A percentile compares a stretch with the other conserved stretches of the same genome.
Conservation (phyloP, 768 basidiomycete species). For the Amanita molliuscula region DNA sequence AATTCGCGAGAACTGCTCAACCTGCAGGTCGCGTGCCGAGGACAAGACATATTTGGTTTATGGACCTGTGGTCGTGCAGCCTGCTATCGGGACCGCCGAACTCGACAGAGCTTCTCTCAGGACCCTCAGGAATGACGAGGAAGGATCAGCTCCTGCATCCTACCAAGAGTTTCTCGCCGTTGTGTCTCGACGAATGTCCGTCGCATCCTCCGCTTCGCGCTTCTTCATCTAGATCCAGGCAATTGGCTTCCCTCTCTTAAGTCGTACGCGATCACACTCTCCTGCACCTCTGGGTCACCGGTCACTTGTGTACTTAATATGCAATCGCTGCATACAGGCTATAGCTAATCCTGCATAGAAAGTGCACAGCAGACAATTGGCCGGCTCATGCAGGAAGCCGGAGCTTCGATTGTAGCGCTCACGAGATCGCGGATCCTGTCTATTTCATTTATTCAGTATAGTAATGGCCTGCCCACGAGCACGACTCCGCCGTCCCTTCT, state of each 20-base stretch:
- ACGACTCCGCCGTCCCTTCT: conserved; percentile 1
- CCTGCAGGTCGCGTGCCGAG: background rate
- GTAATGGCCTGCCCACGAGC: conserved; percentile 1
- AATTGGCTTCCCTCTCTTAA: background rate
- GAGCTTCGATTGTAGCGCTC: background rate
- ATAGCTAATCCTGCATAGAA: background rate
- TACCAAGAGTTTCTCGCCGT: background rate
- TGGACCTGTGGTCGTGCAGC: background rate
- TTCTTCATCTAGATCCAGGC: background rate
- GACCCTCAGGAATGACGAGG: background rate
- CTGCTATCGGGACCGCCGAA: conserved; percentile 4
- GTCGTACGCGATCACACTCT: too few species aligned
- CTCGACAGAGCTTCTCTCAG: background rate
- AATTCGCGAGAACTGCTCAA: too few species aligned
- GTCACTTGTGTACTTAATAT: background rate
- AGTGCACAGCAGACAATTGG: background rate
- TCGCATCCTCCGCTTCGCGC: background rate
- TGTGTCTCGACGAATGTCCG: background rate
- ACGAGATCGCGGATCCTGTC: conserved; percentile 4
- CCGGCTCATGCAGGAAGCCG: background rate
- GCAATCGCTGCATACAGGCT: background rate
- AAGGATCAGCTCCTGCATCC: conserved; percentile 3
- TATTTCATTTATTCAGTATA: conserved; percentile 4
- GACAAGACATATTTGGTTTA: background rate
- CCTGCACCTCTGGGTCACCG: too few species aligned